Base-by-base conservation (phyloP, 305 asterid species). In the Plantago coronopus region DNA sequence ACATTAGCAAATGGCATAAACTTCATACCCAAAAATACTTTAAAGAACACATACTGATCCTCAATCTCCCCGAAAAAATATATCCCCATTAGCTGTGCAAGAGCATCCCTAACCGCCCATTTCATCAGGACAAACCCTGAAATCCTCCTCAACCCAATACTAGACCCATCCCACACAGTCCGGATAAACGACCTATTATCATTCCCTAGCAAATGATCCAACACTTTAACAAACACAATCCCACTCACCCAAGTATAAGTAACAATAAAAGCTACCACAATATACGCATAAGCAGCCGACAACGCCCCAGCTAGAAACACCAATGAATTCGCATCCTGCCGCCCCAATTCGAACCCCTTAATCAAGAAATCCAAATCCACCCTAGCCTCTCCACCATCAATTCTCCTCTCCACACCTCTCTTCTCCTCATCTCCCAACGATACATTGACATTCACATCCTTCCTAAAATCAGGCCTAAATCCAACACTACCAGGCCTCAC, bases 101-200 rank as follows among this genome's bases (percentile, higher is more conserved):
- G 66, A 0, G 96, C 95, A 63, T 91, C 97, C 73, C 84, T 83
- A 22, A 91, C 94, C 2, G 96, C 97, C 97, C 97, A 91, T 67
- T 82, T 84, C 95, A 91, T 83, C 70, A 91, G 73, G 25, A 86
- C 78, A 66, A 88, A 83, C 46, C 96, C 95, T 0, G 91, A 81
- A 10, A 91, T 79, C 82, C 94, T 82, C 74, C 78, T 82, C 49
- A 88, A 65, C 47, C 97, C 97, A 17, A 91, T 51, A 59, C 63
- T 76, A 14, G 95, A 81, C 25, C 96, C 97, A 10, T 82, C 89
- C 96, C 91, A 88, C 18, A 81, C 53, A 0, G 90, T 76, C 53
- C 95, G 74, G 25, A 78, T 73, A 67, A 81, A 60, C 6, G 83
- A 76, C 76, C 83, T 76, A 27, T 66, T 61, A 51, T n/a, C n/a